Conservation (phyloP, 495 filamentous ascomycete genomes). For the Chaetomium fimeti region DNA sequence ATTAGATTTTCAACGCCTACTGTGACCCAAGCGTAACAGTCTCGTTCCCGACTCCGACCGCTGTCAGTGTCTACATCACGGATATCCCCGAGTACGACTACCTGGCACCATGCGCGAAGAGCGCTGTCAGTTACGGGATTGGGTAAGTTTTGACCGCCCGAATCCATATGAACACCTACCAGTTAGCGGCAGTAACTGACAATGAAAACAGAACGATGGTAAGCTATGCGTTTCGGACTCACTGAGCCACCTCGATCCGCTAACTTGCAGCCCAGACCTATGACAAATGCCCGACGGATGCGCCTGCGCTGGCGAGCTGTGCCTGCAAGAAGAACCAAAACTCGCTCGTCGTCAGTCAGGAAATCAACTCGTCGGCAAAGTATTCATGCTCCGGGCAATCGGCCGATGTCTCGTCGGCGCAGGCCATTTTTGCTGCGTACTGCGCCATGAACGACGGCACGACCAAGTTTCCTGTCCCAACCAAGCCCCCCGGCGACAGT, state of each 20-base stretch:
- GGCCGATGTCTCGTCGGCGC: constrained; percentile 47
- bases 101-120: constrained; percentile 47
- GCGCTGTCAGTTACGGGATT: constrained; percentile 42
- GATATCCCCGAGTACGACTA: constrained; percentile 44
- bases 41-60: constrained; percentile 40
- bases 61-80: constrained; percentile 47
- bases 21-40: constrained; percentile 43
- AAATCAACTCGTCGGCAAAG: constrained; percentile 45
- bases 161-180: background rate
- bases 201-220: constrained; percentile 37
- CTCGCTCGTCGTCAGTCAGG: constrained; percentile 37
- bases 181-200: constrained; percentile 19
- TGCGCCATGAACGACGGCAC: constrained; percentile 49
- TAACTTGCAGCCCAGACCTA: constrained; percentile 21
- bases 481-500: constrained; percentile 48
- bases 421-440: constrained; percentile 50
- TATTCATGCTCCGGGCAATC: constrained; percentile 40
- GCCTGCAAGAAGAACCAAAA: constrained; percentile 51
- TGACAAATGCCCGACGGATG: constrained; percentile 40
- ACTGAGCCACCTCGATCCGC: background rate
- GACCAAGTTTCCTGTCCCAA: constrained; percentile 44
- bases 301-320: constrained; percentile 46
- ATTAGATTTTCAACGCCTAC: constrained; percentile 40
- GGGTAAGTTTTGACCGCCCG: constrained; percentile 28
- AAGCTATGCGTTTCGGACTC: background rate